Base-by-base conservation (phyloP, 2,329 filamentous ascomycete genomes). In the Mycogone perniciosa region DNA sequence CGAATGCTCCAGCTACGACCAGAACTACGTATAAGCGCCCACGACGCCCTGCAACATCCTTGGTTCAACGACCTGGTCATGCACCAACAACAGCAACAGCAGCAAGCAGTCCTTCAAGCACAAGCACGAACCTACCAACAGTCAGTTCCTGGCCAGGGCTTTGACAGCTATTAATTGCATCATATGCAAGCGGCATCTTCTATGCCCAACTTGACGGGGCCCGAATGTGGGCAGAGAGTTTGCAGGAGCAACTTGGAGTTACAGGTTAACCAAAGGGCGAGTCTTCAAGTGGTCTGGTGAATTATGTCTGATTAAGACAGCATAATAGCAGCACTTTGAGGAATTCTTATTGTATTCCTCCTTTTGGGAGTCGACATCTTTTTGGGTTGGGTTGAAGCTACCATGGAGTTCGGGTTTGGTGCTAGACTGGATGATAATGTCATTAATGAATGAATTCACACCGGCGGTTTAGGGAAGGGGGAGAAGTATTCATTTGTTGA, bases 1-100 rank as follows among this genome's bases (percentile, higher is more conserved):
- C 81, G 87, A 54, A 95, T 99, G 89, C 81, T 99, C 31, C 92
- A 97, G 67, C 75, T 97, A 48, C 82, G 91, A 31, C 93, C 93
- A 0, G 93, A 99, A 70, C 83, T 95, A 70, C 83, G 93, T 50
- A 88, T 96, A 64, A 91, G 87, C 60, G 93, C 93, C 2, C 78
- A 85, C 46, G 89, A 95, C 56, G 91, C 93, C 4, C 75, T 97
- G 38, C 80, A 86, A 59, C 93, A 99, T 67, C 88, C 86, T 0
- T 99, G 93, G 93, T 99, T 99, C 73, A 81, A 77, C 56, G 88
- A 92, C 60, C 68, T 90, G 11, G 73, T 83, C 10, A 75, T 81
- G 61, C 75, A 78, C 53, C 75, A 81, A 51, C 75, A 78, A 46
- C 71, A 72, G 48, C 70, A 73, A 38, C 71, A 66, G 35, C 62